These are phyloP conservation scores for Eucalyptus tenuipes DNA, from an alignment of 345 rosid species.

Conservation along the genomic window DNA sequence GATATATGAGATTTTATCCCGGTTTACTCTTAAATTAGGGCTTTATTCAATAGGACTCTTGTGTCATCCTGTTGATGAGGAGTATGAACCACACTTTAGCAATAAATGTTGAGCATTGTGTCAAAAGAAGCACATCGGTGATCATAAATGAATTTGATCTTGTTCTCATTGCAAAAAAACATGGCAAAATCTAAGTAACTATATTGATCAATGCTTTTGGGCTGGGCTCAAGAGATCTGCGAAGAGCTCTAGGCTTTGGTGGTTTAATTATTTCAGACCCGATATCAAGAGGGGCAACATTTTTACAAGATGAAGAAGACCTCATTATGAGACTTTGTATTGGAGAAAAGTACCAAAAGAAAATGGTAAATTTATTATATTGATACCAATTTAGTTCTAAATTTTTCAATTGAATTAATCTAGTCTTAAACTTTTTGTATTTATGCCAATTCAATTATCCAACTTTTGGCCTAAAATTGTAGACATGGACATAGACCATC, in stretches of 20 bases:
- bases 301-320: not conserved
- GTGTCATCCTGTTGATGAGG: accelerated
- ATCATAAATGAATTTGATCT: not conserved
- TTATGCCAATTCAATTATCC: no score
- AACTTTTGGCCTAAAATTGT: not conserved
- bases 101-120: not conserved
- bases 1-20: no score
- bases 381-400: accelerated
- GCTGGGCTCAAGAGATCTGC: not conserved
- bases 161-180: not conserved
- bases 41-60: accelerated
- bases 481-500: not conserved
- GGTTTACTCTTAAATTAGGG: accelerated
- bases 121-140: not conserved
- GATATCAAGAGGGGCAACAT: not conserved
- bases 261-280: not conserved
- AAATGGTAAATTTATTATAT: accelerated
- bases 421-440: no score
- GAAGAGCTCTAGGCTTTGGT: not conserved
- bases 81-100: no score
- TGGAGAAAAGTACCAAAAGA: no score
- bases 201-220: not conserved
- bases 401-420: accelerated
- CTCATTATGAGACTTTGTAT: not conserved
- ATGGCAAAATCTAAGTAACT: not conserved